phyloP scores from a whole-genome alignment of 1,284 basidiomycete species.

The Ganoderma multipileum region DNA sequence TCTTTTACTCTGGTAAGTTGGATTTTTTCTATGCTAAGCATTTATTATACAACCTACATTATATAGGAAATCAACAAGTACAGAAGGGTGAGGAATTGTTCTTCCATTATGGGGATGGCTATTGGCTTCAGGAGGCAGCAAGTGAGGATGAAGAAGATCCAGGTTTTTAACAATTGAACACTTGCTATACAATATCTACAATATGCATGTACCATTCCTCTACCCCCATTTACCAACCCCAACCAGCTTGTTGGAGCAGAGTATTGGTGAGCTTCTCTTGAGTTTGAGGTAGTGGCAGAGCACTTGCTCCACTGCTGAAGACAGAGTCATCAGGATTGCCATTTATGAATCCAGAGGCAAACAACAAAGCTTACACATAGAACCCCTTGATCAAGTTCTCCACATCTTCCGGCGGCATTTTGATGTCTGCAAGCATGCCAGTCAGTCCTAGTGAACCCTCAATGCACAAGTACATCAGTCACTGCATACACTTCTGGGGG shows the following conservation, averaged over 20 bases:
- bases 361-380: constrained; percentile 42
- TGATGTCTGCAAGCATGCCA: constrained; percentile 68
- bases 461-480: neutral
- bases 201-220: no score
- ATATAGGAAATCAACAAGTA: constrained; percentile 40
- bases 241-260: constrained; percentile 40
- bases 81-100: constrained; percentile 52
- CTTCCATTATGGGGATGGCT: constrained; percentile 58
- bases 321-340: neutral
- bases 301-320: constrained; percentile 12
- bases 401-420: constrained; percentile 76
- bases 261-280: constrained; percentile 37
- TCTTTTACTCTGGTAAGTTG: constrained; percentile 57
- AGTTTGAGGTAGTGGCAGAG: constrained; percentile 23
- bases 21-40: neutral
- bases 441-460: neutral
- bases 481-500: constrained; percentile 77
- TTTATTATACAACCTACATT: neutral
- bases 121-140: constrained; percentile 30
- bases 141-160: neutral
- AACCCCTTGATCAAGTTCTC: constrained; percentile 72
- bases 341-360: no score
- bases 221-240: constrained; percentile 40
- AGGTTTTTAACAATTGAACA: neutral
- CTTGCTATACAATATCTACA: constrained; percentile 21